Evolutionary conservation across 805 yeast species (phyloP).

Genomic region (Ogataea neopini): DNA sequence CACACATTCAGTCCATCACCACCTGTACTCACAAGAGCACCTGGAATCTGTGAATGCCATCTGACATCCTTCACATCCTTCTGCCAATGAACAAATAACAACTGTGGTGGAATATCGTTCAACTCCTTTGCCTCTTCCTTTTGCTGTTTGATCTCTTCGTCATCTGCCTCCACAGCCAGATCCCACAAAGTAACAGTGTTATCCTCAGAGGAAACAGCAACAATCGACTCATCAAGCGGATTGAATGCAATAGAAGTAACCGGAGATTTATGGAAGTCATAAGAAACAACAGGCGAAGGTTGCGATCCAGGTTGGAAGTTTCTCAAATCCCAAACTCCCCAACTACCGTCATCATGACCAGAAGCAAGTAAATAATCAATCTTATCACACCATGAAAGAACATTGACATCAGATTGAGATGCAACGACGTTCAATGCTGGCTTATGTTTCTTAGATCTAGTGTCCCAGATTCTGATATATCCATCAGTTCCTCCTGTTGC

Average conservation of each 20-base stretch:
- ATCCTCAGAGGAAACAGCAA: conserved; percentile 95
- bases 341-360: conserved; percentile 95
- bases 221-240: conserved; percentile 91
- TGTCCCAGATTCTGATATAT: conserved; percentile 91
- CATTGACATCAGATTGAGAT: conserved; percentile 83
- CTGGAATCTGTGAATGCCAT: conserved; percentile 98
- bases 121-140: conserved; percentile 74
- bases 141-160: conserved; percentile 91
- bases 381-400: conserved; percentile 91
- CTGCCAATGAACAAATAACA: conserved; percentile 97
- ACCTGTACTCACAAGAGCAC: conserved; percentile 91
- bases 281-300: conserved; percentile 87
- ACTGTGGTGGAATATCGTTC: conserved; percentile 90
- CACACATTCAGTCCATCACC: conserved; percentile 92
- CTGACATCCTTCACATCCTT: conserved; percentile 95
- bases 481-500: conserved; percentile 96
- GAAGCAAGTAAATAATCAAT: conserved; percentile 86
- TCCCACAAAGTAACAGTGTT: conserved; percentile 98
- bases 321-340: conserved; percentile 98
- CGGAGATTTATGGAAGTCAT: conserved; percentile 92
- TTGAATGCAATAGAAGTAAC: conserved; percentile 92
- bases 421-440: conserved; percentile 88
- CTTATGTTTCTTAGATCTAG: conserved; percentile 86
- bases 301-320: conserved; percentile 61
- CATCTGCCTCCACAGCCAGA: conserved; percentile 97